Evolutionary conservation across 306 rosid species (phyloP).

Genomic region (Notholithocarpus densiflorus): DNA sequence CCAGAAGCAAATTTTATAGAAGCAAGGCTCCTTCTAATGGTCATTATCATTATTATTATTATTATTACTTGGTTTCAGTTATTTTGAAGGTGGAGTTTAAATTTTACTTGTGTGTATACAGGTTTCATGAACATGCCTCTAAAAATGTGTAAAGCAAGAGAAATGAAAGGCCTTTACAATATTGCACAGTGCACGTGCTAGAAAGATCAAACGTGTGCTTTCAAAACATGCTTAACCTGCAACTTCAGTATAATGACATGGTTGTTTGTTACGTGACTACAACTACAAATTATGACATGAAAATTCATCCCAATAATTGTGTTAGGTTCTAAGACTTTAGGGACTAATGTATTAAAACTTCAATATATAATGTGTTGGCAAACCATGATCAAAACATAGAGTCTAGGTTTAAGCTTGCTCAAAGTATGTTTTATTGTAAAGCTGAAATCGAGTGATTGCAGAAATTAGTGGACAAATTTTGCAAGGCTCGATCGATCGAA

Average conservation of each 20-base stretch:
- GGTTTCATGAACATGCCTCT: constrained; percentile 89
- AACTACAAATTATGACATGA: neutral
- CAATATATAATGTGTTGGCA: no score
- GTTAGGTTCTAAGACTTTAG: no score
- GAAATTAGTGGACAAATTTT: no score
- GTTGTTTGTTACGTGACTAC: no score
- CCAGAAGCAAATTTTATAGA: constrained; percentile 59
- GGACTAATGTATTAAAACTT: no score
- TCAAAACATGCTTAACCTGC: constrained; percentile 13
- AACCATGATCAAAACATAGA: no score
- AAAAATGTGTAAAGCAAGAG: constrained; percentile 69
- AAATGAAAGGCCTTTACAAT: constrained; percentile 86
- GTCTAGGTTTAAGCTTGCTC: no score
- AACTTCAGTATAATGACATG: neutral
- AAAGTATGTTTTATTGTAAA: no score
- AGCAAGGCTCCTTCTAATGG: constrained; percentile 37
- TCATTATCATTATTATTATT: no score
- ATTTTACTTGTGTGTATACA: constrained; percentile 16
- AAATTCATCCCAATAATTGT: neutral
- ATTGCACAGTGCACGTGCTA: constrained; percentile 61
- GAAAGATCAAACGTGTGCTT: constrained; percentile 76
- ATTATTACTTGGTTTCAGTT: constrained; percentile 14
- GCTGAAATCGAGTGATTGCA: no score
- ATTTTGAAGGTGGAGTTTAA: constrained; percentile 15
- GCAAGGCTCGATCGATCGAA: no score